Evolutionary conservation across 2,329 filamentous ascomycete species (phyloP).

Genomic region (Ophiosphaerella herpotricha): DNA sequence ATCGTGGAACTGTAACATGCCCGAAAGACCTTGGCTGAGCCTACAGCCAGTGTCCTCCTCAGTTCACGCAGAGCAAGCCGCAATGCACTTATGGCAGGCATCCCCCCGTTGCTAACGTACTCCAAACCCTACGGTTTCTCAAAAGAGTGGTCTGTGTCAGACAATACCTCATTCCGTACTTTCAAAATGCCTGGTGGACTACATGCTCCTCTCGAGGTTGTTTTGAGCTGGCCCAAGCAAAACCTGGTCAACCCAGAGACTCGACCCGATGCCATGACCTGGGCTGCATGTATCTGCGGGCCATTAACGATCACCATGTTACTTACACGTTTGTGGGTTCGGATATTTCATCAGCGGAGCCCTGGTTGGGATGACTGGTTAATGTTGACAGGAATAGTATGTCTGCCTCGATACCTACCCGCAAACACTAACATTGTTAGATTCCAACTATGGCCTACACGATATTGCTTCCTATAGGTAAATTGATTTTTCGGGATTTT

Average conservation of each 20-base stretch:
- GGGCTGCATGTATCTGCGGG: slow-evolving; percentile 27
- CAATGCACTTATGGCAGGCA: slow-evolving; percentile 25
- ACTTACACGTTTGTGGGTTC: slow-evolving; percentile 34
- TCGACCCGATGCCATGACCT: slow-evolving; percentile 21
- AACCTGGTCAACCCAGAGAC: slow-evolving; percentile 29
- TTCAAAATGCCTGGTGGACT: slow-evolving; percentile 38
- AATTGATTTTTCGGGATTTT: background rate
- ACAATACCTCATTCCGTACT: background rate
- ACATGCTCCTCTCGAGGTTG: slow-evolving; percentile 30
- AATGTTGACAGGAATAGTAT: slow-evolving; percentile 30
- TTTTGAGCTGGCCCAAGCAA: slow-evolving; percentile 28
- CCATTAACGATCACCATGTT: slow-evolving; percentile 29
- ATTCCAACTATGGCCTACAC: slow-evolving; percentile 24
- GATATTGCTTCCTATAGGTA: slow-evolving; percentile 27
- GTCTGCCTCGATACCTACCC: background rate
- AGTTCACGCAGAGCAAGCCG: slow-evolving; percentile 7
- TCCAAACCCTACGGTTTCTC: background rate
- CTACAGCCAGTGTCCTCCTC: background rate
- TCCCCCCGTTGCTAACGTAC: slow-evolving; percentile 11
- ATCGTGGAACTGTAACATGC: background rate
- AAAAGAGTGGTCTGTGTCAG: background rate
- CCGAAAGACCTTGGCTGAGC: background rate
- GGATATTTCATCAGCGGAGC: slow-evolving; percentile 30
- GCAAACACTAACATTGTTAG: slow-evolving; percentile 16
- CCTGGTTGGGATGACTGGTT: slow-evolving; percentile 39